Evolutionary conservation across 2,329 filamentous ascomycete species (phyloP), one percentile per base, ranked within the genome.

Genomic region (Ophiosphaerella korrae): DNA sequence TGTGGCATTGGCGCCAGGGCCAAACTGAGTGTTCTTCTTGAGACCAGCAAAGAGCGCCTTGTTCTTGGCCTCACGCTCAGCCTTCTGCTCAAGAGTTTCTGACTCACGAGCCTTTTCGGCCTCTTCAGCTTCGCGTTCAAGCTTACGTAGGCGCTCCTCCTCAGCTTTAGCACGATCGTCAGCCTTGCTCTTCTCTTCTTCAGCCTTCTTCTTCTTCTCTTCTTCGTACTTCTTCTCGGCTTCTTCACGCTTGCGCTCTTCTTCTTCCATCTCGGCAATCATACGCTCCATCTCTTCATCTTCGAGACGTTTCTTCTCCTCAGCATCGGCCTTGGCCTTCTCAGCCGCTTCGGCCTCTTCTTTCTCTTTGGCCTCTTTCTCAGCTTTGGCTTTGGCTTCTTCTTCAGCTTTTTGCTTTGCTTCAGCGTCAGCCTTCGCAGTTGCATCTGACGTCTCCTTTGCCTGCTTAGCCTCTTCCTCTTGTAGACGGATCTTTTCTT

Each of bases 171-270:
- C 52, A 42, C 60, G 63, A 34, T 74, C 71, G 37, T 74, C 78
- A 50, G 80, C 79, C 21, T 79, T 75, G 55, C 85, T 83, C 67
- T 82, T 82, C 48, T 78, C 80, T 70, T 86, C 86, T 55, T 82
- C 82, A 72, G 86, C 63, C 48, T 74, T 80, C 39, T 81, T 82
- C 62, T 82, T 83, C 76, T 87, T 88, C 73, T 90, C 88, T 68
- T 91, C 89, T 1, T 88, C 76, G 53, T 84, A 85, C 38, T 58
- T 65, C 88, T 87, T 81, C 86, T 88, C 75, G 88, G 88, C 81
- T 70, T 90, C 88, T 55, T 87, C 83, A 51, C 77, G 75, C 53
- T 71, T 72, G 7, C 63, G 64, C 57, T 76, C 74, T n/a, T 64
- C 61, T 12, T 60, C 75, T 55, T 80, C 78, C 77, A 79, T 78